These are phyloP conservation scores for Aspergillus asperescens DNA, from an alignment of 495 filamentous ascomycete genomes.

Conservation along the genomic window DNA sequence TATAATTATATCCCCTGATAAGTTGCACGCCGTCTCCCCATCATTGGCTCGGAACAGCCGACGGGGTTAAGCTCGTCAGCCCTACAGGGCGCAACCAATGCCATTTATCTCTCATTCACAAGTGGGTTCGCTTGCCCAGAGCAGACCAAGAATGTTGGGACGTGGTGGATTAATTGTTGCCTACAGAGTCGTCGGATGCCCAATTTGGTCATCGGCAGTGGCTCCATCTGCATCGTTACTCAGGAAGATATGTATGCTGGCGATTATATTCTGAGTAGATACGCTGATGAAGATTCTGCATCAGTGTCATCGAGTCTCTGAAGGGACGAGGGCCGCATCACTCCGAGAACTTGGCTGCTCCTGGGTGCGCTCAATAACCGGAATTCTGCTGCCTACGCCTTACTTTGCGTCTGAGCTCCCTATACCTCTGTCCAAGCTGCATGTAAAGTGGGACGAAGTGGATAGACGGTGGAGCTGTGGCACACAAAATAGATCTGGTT, in stretches of 20 bases:
- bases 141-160: background rate
- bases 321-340: no score
- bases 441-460: background rate
- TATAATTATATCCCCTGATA: background rate
- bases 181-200: background rate
- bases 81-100: constrained; percentile 19
- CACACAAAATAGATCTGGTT: no score
- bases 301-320: no score
- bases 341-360: no score
- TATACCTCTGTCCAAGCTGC: no score
- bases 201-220: background rate
- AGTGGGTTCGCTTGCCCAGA: background rate
- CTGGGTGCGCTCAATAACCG: no score
- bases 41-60: background rate
- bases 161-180: constrained; percentile 2
- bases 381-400: constrained; percentile 16
- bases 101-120: background rate
- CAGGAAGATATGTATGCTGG: no score
- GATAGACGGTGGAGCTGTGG: background rate
- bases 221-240: background rate
- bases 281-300: no score
- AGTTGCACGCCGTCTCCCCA: no score
- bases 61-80: constrained; percentile 14
- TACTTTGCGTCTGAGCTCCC: background rate
- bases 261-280: no score